phyloP scores from a whole-genome alignment of 768 basidiomycete species.

The Pleurotus citrinopileatus region DNA sequence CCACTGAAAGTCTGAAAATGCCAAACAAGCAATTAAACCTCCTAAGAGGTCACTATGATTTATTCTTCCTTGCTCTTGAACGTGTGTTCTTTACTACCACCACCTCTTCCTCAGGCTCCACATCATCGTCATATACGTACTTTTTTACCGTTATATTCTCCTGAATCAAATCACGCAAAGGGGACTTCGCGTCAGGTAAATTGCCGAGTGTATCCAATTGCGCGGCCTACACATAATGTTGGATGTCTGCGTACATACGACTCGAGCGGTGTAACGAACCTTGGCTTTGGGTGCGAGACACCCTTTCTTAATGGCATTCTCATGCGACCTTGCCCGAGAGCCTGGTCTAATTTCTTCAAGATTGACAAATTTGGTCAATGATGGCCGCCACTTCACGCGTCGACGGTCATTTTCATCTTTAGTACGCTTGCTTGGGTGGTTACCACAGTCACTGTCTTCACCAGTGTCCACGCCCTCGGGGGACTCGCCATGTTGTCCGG shows the following conservation, averaged over 20 bases:
- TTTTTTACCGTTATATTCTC: conserved; percentile 75
- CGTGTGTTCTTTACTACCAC: conserved; percentile 50
- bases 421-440: conserved; percentile 14
- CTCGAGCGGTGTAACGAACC: conserved; percentile 34
- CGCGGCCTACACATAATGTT: conserved; percentile 40
- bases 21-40: background rate
- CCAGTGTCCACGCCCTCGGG: conserved; percentile 19
- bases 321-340: conserved; percentile 39
- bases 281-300: conserved; percentile 68
- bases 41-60: conserved; percentile 24
- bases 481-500: conserved; percentile 24
- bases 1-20: background rate
- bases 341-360: conserved; percentile 62
- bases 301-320: conserved; percentile 48
- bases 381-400: conserved; percentile 77
- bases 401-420: conserved; percentile 46
- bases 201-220: conserved; percentile 74
- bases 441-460: conserved; percentile 20
- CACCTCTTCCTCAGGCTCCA: conserved; percentile 29
- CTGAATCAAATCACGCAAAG: conserved; percentile 52
- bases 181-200: conserved; percentile 52
- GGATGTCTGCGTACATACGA: background rate
- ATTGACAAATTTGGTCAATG: conserved; percentile 58
- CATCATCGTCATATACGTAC: conserved; percentile 77
- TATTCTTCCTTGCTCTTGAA: conserved; percentile 51